Evolutionary conservation across 1,284 basidiomycete genomes (phyloP).

Genomic region (Trichosporon ovoides): DNA sequence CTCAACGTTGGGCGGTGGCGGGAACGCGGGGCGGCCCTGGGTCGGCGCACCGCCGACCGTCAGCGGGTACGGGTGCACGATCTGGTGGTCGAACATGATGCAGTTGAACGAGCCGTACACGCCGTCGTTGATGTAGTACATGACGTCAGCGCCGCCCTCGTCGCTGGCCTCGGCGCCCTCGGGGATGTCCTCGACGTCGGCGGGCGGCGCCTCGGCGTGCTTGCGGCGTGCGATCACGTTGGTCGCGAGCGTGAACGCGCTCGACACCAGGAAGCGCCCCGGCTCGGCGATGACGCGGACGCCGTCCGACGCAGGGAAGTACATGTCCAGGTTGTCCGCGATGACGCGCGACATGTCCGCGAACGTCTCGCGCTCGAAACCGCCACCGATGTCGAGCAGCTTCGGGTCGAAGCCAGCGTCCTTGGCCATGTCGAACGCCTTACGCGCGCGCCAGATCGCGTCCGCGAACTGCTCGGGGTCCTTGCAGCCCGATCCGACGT

Average conservation of each 20-base stretch:
- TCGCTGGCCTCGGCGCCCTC: constrained; percentile 9
- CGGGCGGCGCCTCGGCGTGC: neutral
- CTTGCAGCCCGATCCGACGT: constrained; percentile 95
- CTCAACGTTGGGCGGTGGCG: constrained; percentile 47
- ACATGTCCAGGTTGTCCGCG: constrained; percentile 64
- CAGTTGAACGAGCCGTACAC: constrained; percentile 99
- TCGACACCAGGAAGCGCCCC: constrained; percentile 87
- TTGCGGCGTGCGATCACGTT: constrained; percentile 84
- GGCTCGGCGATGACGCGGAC: constrained; percentile 93
- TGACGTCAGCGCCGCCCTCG: constrained; percentile 47
- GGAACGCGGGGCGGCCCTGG: constrained; percentile 41
- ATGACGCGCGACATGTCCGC: constrained; percentile 73
- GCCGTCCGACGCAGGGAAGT: constrained; percentile 72
- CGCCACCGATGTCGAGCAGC: constrained; percentile 89
- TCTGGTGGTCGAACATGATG: constrained; percentile 88
- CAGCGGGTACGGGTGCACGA: constrained; percentile 77
- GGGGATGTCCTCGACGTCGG: constrained; percentile 15
- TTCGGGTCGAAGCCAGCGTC: constrained; percentile 76
- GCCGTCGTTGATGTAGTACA: constrained; percentile 93
- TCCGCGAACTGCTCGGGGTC: constrained; percentile 86
- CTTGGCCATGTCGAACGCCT: constrained; percentile 81
- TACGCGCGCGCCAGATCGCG: constrained; percentile 75
- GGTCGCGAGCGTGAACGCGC: constrained; percentile 86
- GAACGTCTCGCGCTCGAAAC: constrained; percentile 88
- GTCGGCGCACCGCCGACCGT: constrained; percentile 46